phyloP scores from a whole-genome alignment of 306 rosid genomes.

The Myrica gale region DNA sequence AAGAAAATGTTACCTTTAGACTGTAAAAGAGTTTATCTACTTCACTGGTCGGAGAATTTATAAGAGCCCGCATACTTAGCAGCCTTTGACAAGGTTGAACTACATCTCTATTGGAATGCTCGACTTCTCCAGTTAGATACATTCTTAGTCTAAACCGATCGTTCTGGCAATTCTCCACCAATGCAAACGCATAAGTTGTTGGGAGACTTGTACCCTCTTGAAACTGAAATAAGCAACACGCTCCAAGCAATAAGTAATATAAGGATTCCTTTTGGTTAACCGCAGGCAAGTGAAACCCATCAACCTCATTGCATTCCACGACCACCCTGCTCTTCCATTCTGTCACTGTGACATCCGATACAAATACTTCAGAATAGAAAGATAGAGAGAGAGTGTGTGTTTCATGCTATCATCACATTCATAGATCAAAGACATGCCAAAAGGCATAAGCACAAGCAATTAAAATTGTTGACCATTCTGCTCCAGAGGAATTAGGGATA shows the following conservation, averaged over 20 bases:
- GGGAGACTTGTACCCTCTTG: conserved; percentile 47
- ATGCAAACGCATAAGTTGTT: conserved; percentile 74
- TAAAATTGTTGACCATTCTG: background rate
- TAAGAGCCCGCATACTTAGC: conserved; percentile 46
- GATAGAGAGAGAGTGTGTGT: conserved; percentile 2
- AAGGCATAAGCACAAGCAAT: background rate
- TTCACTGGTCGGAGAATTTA: conserved; percentile 50
- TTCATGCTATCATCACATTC: background rate
- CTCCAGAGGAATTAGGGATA: background rate
- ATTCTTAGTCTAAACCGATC: conserved; percentile 63
- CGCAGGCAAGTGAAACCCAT: conserved; percentile 71
- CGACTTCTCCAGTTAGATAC: conserved; percentile 70
- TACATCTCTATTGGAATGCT: conserved; percentile 36
- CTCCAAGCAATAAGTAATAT: conserved; percentile 6
- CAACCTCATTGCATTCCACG: conserved; percentile 55
- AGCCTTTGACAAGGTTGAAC: conserved; percentile 56
- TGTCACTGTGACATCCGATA: conserved; percentile 43
- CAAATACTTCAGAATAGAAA: conserved; percentile 18
- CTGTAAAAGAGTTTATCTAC: conserved; percentile 54
- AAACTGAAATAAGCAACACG: conserved; percentile 41
- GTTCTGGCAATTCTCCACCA: conserved; percentile 62
- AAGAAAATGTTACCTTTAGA: conserved; percentile 57
- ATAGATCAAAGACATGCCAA: conserved; percentile 12
- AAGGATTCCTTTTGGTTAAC: conserved; percentile 3
- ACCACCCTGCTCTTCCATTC: conserved; percentile 68